Conservation (phyloP, 495 filamentous ascomycete species). For the Talaromyces liani region DNA sequence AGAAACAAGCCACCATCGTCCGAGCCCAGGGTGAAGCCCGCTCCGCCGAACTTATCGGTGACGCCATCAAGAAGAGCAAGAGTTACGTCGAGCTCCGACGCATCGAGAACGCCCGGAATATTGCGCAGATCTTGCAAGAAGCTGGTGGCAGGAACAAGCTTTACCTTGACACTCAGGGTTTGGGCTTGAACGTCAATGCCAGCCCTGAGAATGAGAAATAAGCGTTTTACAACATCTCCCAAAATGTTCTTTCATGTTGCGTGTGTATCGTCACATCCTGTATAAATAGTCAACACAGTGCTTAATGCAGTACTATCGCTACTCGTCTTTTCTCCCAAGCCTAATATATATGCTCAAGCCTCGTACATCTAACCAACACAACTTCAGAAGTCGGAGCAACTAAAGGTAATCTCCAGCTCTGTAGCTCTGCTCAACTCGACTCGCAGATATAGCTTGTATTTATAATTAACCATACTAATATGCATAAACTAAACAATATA, state of each 20-base stretch:
- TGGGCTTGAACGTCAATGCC: slow-evolving; percentile 80
- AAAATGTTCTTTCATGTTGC: slow-evolving; percentile 3
- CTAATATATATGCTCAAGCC: no score
- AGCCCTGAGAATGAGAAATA: slow-evolving; percentile 22
- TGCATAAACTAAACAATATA: no score
- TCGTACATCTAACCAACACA: no score
- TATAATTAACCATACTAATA: no score
- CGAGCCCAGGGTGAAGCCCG: slow-evolving; percentile 98
- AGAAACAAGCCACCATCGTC: slow-evolving; percentile 98
- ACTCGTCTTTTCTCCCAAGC: slow-evolving; percentile 3
- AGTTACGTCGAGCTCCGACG: slow-evolving; percentile 93
- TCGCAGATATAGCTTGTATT: no score
- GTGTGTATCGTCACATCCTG: slow-evolving; percentile 1
- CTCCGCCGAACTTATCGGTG: slow-evolving; percentile 94
- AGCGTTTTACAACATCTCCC: background rate
- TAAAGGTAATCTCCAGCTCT: no score
- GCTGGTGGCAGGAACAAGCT: slow-evolving; percentile 87
- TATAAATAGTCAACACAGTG: slow-evolving; percentile 6
- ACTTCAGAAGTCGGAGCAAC: no score
- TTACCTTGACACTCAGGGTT: slow-evolving; percentile 78
- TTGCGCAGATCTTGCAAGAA: slow-evolving; percentile 78
- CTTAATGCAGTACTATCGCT: slow-evolving; percentile 11
- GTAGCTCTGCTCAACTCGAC: no score
- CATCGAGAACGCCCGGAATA: slow-evolving; percentile 90
- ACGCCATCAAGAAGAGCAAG: slow-evolving; percentile 98